These are phyloP conservation scores for Xylariaceae sp. DNA, from an alignment of 2,329 filamentous ascomycete genomes.

Conservation along the genomic window DNA sequence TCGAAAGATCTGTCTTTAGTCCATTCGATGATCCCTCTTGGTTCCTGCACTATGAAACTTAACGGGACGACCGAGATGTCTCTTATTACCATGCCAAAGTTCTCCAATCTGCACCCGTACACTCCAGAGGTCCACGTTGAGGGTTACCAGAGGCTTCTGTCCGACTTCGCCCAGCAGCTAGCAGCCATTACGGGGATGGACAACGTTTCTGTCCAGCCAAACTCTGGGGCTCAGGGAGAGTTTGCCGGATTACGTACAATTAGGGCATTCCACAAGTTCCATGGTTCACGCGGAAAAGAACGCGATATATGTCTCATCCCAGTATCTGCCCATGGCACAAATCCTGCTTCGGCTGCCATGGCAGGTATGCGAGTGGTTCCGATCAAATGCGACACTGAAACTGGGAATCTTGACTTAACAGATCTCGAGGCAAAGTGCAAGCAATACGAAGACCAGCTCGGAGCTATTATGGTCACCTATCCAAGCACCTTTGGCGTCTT, in stretches of 20 bases:
- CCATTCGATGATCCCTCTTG: constrained; percentile 97
- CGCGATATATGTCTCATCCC: constrained; percentile 94
- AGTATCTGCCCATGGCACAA: constrained; percentile 93
- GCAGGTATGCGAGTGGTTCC: constrained; percentile 92
- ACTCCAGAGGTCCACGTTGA: constrained; percentile 66
- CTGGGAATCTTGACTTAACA: constrained; percentile 85
- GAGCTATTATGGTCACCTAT: constrained; percentile 96
- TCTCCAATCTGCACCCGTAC: constrained; percentile 83
- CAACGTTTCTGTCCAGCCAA: constrained; percentile 88
- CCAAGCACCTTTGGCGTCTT: constrained; percentile 95
- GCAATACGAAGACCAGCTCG: constrained; percentile 83
- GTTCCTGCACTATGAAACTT: constrained; percentile 98
- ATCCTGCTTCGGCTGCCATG: constrained; percentile 95
- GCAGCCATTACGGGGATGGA: constrained; percentile 88
- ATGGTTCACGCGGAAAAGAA: constrained; percentile 66
- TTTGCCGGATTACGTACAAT: constrained; percentile 91
- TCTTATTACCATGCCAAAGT: constrained; percentile 77
- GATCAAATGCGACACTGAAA: constrained; percentile 86
- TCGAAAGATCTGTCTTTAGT: constrained; percentile 93
- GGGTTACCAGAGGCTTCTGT: constrained; percentile 74
- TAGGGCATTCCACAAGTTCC: constrained; percentile 78
- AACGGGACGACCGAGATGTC: constrained; percentile 95
- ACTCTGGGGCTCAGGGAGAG: constrained; percentile 94
- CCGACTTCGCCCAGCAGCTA: constrained; percentile 76
- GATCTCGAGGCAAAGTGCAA: constrained; percentile 89